Conservation (phyloP, 768 basidiomycete species). For the Tylopilus felleus region DNA sequence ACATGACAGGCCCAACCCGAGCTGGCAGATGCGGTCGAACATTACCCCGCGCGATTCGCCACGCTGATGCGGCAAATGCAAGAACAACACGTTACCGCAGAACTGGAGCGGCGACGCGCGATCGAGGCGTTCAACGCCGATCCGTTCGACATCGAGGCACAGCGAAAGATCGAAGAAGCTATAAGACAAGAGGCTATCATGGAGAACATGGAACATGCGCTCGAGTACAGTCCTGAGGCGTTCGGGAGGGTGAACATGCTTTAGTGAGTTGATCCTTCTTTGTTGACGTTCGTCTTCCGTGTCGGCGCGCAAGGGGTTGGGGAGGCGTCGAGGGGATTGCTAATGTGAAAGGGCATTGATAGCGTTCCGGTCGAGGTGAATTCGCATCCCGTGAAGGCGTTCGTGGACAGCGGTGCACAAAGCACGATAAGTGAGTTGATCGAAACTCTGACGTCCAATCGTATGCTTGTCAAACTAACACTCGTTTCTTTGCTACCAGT, state of each 20-base stretch:
- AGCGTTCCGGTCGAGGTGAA: conserved; percentile 94
- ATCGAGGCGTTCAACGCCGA: conserved; percentile 74
- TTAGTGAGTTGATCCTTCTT: conserved; percentile 58
- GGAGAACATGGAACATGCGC: conserved; percentile 91
- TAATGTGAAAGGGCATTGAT: conserved; percentile 8
- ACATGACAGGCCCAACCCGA: conserved; percentile 70
- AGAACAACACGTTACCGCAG: conserved; percentile 49
- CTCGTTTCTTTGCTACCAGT: conserved; percentile 44
- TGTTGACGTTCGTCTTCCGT: background rate
- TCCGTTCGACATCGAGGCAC: conserved; percentile 90
- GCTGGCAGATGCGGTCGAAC: conserved; percentile 64
- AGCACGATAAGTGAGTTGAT: conserved; percentile 82
- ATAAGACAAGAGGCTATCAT: conserved; percentile 85
- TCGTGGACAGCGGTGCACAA: conserved; percentile 98
- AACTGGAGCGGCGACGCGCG: conserved; percentile 57
- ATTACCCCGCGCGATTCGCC: conserved; percentile 71
- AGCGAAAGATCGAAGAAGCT: conserved; percentile 88
- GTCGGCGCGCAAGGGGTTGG: background rate
- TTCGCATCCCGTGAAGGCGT: conserved; percentile 85
- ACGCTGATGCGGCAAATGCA: conserved; percentile 63
- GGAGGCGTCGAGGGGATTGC: conserved; percentile 3
- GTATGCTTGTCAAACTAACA: conserved; percentile 3
- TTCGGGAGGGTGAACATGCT: conserved; percentile 97
- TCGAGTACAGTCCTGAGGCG: conserved; percentile 89
- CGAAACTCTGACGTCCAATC: background rate